phyloP scores from a whole-genome alignment of 1,139 yeast genomes.

The Lodderomyces metapsilosis region DNA sequence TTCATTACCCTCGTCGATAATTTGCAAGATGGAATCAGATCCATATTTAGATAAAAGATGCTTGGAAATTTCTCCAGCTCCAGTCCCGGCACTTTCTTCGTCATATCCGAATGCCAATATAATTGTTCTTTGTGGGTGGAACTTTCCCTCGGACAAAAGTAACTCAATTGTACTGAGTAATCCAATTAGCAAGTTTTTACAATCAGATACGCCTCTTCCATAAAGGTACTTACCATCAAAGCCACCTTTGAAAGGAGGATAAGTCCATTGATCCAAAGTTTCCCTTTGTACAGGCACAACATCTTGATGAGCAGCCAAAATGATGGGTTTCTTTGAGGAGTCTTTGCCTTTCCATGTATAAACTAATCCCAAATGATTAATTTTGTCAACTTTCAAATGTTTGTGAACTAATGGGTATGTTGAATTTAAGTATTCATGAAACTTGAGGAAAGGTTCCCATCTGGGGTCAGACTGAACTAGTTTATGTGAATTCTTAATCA shows the following conservation, averaged over 20 bases:
- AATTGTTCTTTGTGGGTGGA: constrained; percentile 41
- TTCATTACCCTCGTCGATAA: constrained; percentile 47
- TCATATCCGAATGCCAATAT: constrained; percentile 49
- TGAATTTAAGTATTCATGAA: constrained; percentile 27
- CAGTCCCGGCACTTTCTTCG: constrained; percentile 49
- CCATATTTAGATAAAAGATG: constrained; percentile 37
- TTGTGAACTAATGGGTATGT: constrained; percentile 36
- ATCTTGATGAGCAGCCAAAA: constrained; percentile 50
- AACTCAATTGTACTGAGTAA: constrained; percentile 43
- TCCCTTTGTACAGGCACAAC: constrained; percentile 48
- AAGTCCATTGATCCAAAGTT: constrained; percentile 40
- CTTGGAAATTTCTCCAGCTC: constrained; percentile 31
- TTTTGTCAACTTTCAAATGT: constrained; percentile 28
- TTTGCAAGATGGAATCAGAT: constrained; percentile 36
- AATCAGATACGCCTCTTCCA: constrained; percentile 51
- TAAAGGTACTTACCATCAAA: constrained; percentile 39
- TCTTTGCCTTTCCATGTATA: constrained; percentile 37
- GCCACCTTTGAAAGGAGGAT: constrained; percentile 43
- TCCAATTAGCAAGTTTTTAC: constrained; percentile 44
- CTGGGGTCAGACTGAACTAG: constrained; percentile 18
- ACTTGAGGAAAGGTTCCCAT: constrained; percentile 32
- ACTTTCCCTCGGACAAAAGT: constrained; percentile 31
- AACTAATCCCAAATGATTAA: constrained; percentile 33
- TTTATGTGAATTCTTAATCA: constrained; percentile 19
- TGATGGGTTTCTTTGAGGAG: constrained; percentile 31